These are phyloP conservation scores for Pythium dissotocum DNA, from an alignment of 352 stramenopile species.

Conservation along the genomic window DNA sequence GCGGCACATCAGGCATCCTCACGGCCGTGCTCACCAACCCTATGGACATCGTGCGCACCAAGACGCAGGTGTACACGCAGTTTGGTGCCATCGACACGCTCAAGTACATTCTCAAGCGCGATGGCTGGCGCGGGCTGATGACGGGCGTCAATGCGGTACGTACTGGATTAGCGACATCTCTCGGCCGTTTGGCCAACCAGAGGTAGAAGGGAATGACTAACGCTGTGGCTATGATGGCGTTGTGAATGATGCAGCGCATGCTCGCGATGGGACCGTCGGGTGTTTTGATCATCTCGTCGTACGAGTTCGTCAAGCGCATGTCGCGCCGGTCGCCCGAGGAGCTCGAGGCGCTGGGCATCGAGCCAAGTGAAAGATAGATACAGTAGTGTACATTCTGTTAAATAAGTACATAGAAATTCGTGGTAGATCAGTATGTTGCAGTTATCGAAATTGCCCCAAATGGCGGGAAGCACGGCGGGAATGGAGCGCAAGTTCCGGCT, in stretches of 20 bases:
- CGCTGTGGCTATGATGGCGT: background rate
- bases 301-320: conserved; percentile 90
- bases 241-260: conserved; percentile 46
- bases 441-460: background rate
- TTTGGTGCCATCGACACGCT: conserved; percentile 81
- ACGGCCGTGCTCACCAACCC: conserved; percentile 83
- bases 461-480: background rate
- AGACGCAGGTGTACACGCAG: conserved; percentile 84
- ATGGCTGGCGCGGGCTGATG: conserved; percentile 77
- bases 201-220: background rate
- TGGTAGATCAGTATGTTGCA: conserved; percentile 2
- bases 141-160: conserved; percentile 77
- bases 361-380: conserved; percentile 9
- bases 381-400: conserved; percentile 8
- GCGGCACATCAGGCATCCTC: conserved; percentile 74
- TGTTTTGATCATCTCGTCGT: conserved; percentile 85
- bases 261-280: conserved; percentile 82
- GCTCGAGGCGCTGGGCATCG: conserved; percentile 8
- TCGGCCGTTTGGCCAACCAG: background rate
- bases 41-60: conserved; percentile 89
- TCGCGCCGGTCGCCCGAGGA: conserved; percentile 59
- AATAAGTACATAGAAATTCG: conserved; percentile 16
- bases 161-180: conserved; percentile 10
- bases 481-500: conserved; percentile 58
- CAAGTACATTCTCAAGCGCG: conserved; percentile 81